These are phyloP conservation scores for Phyllosticta citriasiana DNA, from an alignment of 2,329 filamentous ascomycete species.

Conservation along the genomic window DNA sequence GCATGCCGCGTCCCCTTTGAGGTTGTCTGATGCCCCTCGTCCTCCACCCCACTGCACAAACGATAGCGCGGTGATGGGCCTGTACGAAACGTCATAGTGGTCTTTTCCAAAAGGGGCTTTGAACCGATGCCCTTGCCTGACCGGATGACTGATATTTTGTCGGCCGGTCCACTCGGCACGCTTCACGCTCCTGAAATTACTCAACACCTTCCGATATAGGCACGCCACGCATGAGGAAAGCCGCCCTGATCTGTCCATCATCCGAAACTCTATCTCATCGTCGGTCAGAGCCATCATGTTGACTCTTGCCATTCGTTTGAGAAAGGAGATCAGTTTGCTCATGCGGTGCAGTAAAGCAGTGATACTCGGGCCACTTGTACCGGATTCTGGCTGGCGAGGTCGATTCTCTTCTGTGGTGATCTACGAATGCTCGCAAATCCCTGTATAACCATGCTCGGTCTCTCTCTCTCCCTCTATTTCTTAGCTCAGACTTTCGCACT, in stretches of 20 bases:
- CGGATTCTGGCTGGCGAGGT: no score
- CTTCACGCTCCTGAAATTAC: background rate
- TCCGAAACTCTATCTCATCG: background rate
- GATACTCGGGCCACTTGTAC: no score
- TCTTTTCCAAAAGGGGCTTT: background rate
- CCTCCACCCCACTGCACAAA: background rate
- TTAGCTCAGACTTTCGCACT: no score
- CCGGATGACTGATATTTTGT: background rate
- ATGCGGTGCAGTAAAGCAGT: background rate
- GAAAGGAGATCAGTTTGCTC: background rate
- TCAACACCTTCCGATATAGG: background rate
- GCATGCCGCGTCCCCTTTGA: background rate
- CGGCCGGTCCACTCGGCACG: background rate
- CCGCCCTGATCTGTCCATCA: background rate
- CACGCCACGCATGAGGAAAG: background rate
- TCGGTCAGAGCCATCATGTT: background rate
- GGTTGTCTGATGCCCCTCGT: background rate
- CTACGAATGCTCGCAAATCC: no score
- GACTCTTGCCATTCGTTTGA: background rate
- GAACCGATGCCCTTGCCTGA: background rate
- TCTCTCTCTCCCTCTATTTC: no score
- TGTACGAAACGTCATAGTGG: background rate
- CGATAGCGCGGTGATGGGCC: background rate
- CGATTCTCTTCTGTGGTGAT: no score
- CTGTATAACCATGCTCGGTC: no score